phyloP scores from a whole-genome alignment of 495 filamentous ascomycete genomes.

The Neurospora sp. region DNA sequence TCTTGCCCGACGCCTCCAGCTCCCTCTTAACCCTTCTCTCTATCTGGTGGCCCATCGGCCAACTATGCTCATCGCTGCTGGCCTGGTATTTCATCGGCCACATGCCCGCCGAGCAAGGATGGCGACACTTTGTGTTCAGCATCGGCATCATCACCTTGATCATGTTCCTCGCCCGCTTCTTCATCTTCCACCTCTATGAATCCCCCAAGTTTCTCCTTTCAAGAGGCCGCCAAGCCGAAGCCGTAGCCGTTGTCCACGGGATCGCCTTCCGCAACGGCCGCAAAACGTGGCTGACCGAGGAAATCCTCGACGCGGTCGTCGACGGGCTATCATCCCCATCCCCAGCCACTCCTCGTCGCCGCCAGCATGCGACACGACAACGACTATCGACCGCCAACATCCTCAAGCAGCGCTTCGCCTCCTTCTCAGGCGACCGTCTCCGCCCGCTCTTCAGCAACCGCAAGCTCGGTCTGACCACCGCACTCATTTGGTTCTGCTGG shows the following conservation, averaged over 20 bases:
- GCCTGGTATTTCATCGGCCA: slow-evolving; percentile 74
- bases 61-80: slow-evolving; percentile 55
- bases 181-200: slow-evolving; percentile 73
- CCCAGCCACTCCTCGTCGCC: slow-evolving; percentile 8
- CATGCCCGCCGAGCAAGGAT: slow-evolving; percentile 61
- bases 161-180: slow-evolving; percentile 65
- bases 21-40: slow-evolving; percentile 67
- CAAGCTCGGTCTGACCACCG: slow-evolving; percentile 39
- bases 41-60: slow-evolving; percentile 74
- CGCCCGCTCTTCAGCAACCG: slow-evolving; percentile 37
- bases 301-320: slow-evolving; percentile 45
- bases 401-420: slow-evolving; percentile 26
- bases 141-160: slow-evolving; percentile 64
- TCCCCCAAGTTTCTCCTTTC: slow-evolving; percentile 76
- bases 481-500: slow-evolving; percentile 50
- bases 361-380: neutral
- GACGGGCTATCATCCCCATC: slow-evolving; percentile 18
- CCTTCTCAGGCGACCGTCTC: slow-evolving; percentile 36
- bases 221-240: slow-evolving; percentile 61
- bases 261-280: slow-evolving; percentile 60
- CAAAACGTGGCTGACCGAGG: slow-evolving; percentile 51
- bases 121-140: slow-evolving; percentile 64
- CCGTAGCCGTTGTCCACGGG: slow-evolving; percentile 65
- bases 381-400: slow-evolving; percentile 24
- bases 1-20: slow-evolving; percentile 66